Percentiles rank a stretch among this genome's conserved stretches.
Conservation (phyloP, 2,329 filamentous ascomycete species). For the Triangularia setosa region DNA sequence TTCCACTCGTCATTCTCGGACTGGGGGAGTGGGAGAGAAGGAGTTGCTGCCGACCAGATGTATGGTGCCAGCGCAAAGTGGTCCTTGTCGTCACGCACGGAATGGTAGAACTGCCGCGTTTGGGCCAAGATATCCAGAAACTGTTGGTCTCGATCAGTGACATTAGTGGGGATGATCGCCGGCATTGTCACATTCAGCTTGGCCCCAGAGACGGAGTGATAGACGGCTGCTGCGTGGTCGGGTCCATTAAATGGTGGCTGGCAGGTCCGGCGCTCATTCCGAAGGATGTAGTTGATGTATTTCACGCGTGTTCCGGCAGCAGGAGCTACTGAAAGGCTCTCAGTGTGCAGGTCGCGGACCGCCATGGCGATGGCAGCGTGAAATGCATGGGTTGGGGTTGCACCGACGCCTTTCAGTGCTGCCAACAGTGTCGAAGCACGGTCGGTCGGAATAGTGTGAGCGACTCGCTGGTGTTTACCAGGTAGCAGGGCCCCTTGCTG, state of each 20-base stretch:
- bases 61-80: slow-evolving; percentile 28
- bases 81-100: slow-evolving; percentile 30
- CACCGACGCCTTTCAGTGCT: slow-evolving; percentile 20
- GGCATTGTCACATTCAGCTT: slow-evolving; percentile 23
- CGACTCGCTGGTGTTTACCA: slow-evolving; percentile 27
- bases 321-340: accelerated
- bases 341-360: slow-evolving; percentile 27
- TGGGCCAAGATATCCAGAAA: slow-evolving; percentile 26
- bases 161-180: too few species aligned
- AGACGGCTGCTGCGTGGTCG: slow-evolving; percentile 28
- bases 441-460: slow-evolving; percentile 17
- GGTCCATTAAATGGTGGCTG: slow-evolving; percentile 23
- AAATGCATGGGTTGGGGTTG: slow-evolving; percentile 32
- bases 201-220: slow-evolving; percentile 31
- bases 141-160: slow-evolving; percentile 18
- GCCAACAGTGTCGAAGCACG: slow-evolving; percentile 22
- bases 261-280: slow-evolving; percentile 31
- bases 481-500: slow-evolving; percentile 17
- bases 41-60: slow-evolving; percentile 23
- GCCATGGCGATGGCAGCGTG: slow-evolving; percentile 33
- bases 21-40: slow-evolving; percentile 12
- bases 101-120: slow-evolving; percentile 30
- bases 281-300: slow-evolving; percentile 33
- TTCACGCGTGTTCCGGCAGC: slow-evolving; percentile 16
- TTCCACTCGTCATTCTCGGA: neutral